These are phyloP conservation scores for Pichia sp. DNA, from an alignment of 1,139 yeast genomes.

Conservation along the genomic window DNA sequence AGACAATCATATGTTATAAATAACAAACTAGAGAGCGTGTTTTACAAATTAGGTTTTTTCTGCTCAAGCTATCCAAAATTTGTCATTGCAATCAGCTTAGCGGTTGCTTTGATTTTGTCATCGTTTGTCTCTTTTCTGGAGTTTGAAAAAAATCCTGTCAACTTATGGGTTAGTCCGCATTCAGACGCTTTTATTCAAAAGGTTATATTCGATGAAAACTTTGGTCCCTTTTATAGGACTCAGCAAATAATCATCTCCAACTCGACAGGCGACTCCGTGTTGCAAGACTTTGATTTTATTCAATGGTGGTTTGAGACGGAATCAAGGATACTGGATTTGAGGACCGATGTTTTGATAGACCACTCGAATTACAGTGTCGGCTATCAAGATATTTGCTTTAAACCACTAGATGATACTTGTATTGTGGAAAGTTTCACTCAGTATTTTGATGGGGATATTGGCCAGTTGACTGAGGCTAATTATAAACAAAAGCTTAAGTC, in stretches of 20 bases:
- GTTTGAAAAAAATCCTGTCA: constrained; percentile 72
- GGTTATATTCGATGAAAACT: constrained; percentile 62
- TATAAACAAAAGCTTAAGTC: constrained; percentile 49
- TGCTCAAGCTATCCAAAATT: constrained; percentile 54
- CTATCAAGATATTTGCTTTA: constrained; percentile 70
- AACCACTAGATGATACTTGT: constrained; percentile 74
- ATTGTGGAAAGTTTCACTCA: constrained; percentile 88
- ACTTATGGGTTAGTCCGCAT: constrained; percentile 80
- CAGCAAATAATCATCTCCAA: constrained; percentile 78
- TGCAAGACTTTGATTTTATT: constrained; percentile 53
- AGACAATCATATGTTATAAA: constrained; percentile 34
- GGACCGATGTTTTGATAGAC: constrained; percentile 3
- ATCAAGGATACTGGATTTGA: constrained; percentile 34
- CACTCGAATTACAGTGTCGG: constrained; percentile 23
- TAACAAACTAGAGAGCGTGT: constrained; percentile 32
- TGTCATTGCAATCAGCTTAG: constrained; percentile 39
- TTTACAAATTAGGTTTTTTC: constrained; percentile 43
- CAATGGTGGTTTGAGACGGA: constrained; percentile 89
- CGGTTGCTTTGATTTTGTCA: constrained; percentile 39
- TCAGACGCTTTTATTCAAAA: constrained; percentile 70
- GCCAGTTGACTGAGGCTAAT: constrained; percentile 35
- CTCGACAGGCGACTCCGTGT: constrained; percentile 46
- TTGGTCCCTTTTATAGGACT: constrained; percentile 88
- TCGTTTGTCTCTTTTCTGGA: constrained; percentile 45
- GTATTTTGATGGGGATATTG: constrained; percentile 64